Evolutionary conservation across 106 monocot species (phyloP), one percentile per base, ranked within the genome.

Genomic region (Phalaenopsis aphrodite): DNA sequence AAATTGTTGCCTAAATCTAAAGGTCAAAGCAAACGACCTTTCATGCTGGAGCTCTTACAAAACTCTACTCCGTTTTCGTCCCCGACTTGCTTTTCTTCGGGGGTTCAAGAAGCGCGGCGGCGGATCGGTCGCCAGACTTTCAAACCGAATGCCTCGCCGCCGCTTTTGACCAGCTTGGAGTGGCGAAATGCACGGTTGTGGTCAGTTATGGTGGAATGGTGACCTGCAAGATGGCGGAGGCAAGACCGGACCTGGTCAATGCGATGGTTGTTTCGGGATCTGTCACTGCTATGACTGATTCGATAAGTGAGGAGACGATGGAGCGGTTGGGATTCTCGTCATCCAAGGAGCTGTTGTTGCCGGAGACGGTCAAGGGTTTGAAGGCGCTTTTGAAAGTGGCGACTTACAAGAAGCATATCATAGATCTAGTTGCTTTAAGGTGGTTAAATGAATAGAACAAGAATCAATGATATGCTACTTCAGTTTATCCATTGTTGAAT

Each of bases 131-230:
- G 18, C 92, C 94, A 9, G 86, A 46, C 46, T 97, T 97, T 83
- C 97, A 97, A 78, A 92, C 94, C 1, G 66, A 83, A 77, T 92
- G 97, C 78, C 67, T 97, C 76, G 84, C 72, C 5, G 21, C 42
- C 17, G 97, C 92, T 8, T 82, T 94, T 15, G 86, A 21, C 16
- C 14, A 56, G 24, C 85, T 97, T 2, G 89, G 92, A 10, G 92
- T 94, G 82, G 45, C 66, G 58, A 46, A 57, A 18, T 97, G 94
- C 89, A 88, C 92, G 2, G 76, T 90, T n/a, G 94, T 94, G 17
- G 97, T 96, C 79, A 96, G 93, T 87, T 96, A 96, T 61, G 96
- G 96, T 0, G 96, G 96, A 30, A 93, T 96, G 90, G 96, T 96
- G 75, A 85, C 96, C 55, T 96, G 90, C 78, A 92, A 93, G 77